These are phyloP conservation scores for Maudiozyma humilis DNA, from an alignment of 1,139 yeast genomes.

Conservation along the genomic window DNA sequence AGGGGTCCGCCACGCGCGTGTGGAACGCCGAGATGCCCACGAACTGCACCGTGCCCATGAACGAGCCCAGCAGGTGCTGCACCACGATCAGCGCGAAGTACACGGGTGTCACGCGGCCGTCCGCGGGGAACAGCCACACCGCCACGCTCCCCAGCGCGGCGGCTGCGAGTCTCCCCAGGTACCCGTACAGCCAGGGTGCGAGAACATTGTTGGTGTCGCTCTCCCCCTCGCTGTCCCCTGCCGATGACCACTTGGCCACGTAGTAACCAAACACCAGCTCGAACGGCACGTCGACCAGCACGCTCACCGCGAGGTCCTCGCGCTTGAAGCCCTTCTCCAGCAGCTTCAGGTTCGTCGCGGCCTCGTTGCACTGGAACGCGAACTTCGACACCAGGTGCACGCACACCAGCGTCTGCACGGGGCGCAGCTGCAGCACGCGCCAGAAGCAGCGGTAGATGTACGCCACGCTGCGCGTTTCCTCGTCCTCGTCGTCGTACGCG, in stretches of 20 bases:
- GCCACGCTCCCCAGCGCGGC: constrained; percentile 70
- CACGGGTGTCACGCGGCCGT: constrained; percentile 32
- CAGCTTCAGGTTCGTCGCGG: constrained; percentile 85
- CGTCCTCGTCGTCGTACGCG: constrained; percentile 30
- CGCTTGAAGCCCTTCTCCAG: constrained; percentile 90
- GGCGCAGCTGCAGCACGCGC: constrained; percentile 64
- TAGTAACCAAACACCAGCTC: constrained; percentile 92
- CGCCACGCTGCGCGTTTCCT: constrained; percentile 27
- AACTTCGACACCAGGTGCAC: constrained; percentile 76
- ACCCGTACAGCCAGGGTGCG: constrained; percentile 85
- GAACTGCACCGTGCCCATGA: constrained; percentile 91
- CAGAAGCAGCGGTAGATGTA: constrained; percentile 70
- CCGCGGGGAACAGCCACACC: constrained; percentile 62
- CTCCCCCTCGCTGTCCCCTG: background rate
- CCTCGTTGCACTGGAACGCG: constrained; percentile 93
- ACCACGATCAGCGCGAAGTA: constrained; percentile 66
- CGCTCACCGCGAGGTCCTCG: constrained; percentile 89
- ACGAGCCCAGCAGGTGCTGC: constrained; percentile 79
- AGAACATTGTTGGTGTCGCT: constrained; percentile 36
- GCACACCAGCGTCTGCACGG: constrained; percentile 65
- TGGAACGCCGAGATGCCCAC: constrained; percentile 93
- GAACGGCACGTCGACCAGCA: constrained; percentile 89
- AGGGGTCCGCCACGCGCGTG: constrained; percentile 89
- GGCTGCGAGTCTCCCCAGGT: constrained; percentile 71
- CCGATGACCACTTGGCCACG: constrained; percentile 82